phyloP scores from a whole-genome alignment of 805 yeast species.

The Kodamaea kaohsiungensis region DNA sequence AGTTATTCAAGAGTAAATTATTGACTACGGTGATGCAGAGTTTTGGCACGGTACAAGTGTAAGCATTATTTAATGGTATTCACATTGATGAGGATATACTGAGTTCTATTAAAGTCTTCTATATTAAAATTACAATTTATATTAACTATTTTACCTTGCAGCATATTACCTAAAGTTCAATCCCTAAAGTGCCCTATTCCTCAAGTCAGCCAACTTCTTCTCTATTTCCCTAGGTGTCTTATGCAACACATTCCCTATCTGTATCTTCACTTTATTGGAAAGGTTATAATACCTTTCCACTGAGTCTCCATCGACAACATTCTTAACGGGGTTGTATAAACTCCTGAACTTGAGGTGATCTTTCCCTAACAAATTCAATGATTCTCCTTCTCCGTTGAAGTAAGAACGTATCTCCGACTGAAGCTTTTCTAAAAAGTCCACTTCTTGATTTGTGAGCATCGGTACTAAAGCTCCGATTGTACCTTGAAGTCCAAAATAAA shows the following conservation, averaged over 20 bases:
- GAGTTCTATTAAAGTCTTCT: background rate
- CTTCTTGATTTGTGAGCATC: constrained; percentile 59
- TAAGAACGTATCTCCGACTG: constrained; percentile 46
- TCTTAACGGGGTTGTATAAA: constrained; percentile 75
- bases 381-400: constrained; percentile 22
- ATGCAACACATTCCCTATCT: constrained; percentile 44
- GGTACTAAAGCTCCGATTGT: constrained; percentile 77
- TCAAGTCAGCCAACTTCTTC: constrained; percentile 51
- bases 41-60: too few relatives aligned
- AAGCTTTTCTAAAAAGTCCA: constrained; percentile 54
- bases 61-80: too few relatives aligned
- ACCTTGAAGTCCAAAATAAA: constrained; percentile 82
- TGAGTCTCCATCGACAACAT: constrained; percentile 86
- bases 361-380: constrained; percentile 54
- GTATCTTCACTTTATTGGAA: constrained; percentile 32
- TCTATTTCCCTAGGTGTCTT: constrained; percentile 51
- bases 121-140: too few relatives aligned
- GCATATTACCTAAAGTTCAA: background rate
- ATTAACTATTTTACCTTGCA: too few relatives aligned
- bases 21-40: too few relatives aligned
- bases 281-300: constrained; percentile 57
- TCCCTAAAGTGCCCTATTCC: constrained; percentile 32
- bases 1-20: too few relatives aligned
- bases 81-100: too few relatives aligned
- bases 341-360: constrained; percentile 71